Base-by-base conservation (phyloP, 108 stramenopile species). In the Skeletonema grethae region DNA sequence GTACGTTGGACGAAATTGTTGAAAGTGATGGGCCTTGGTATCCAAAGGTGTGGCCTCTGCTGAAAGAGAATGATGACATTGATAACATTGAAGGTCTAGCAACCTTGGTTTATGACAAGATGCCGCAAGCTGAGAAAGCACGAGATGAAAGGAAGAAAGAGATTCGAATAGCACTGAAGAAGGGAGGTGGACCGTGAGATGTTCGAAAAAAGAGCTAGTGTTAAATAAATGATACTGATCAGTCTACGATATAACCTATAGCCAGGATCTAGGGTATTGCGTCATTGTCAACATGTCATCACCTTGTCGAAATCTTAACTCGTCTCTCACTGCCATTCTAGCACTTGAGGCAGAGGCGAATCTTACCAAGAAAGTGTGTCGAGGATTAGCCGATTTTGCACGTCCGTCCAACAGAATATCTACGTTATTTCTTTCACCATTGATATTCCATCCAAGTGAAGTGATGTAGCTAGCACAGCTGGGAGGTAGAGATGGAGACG, bases 1-100 rank as follows among this genome's bases (percentile, higher is more conserved):
- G 77, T n/a, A 89, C 88, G 5, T 76, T 87, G 8, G 75, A 93
- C 72, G 76, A 85, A 32, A 84, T 93, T 18, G 64, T 53, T 22
- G 65, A 45, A 34, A 29, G 43, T 16, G 83, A 86, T 63, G 87
- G 87, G 22, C 87, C 92, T 1, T 93, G 89, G 87, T 93, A 93
- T 69, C 92, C 92, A 30, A 66, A 88, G 68, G 86, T 65, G 8
- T 92, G 88, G 88, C 91, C 91, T 45, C 63, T 55, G 63, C 18
- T 39, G 30, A 11, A 41, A 8, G 3, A 20, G 31, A 43, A 65
- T 36, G 34, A 20, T 18, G 34, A 13, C 64, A 76, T 22, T 39
- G 71, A 66, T 50, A 67, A 79, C 35, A 57, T 79, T 5, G 46
- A 64, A 22, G 67, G 77, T 1, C 30, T 81, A 11, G 32, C 36